Percentiles rank a stretch among this genome's conserved stretches.
Conservation (phyloP, 1,139 yeast species). For the Diutina pseudorugosa region DNA sequence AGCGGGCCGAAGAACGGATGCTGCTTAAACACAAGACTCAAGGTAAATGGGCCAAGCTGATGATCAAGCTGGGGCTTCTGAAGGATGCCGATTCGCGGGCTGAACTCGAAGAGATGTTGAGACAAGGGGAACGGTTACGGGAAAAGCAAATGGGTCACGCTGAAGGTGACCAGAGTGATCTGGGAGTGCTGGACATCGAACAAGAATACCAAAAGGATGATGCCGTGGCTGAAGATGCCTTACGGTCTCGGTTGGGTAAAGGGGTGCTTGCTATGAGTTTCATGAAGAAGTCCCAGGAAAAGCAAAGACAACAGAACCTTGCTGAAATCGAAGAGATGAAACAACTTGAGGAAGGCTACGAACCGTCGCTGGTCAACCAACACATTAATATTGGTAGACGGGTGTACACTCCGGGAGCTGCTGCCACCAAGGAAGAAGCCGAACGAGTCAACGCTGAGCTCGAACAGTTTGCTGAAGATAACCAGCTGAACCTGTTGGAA, state of each 20-base stretch:
- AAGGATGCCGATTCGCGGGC: slow-evolving; percentile 76
- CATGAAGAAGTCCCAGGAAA: slow-evolving; percentile 77
- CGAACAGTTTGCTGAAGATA: slow-evolving; percentile 6
- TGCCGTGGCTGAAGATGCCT: slow-evolving; percentile 17
- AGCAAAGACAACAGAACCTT: slow-evolving; percentile 43
- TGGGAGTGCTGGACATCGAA: slow-evolving; percentile 40
- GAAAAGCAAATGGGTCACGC: slow-evolving; percentile 62
- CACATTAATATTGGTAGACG: slow-evolving; percentile 68
- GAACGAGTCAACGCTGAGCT: slow-evolving; percentile 28
- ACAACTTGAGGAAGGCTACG: slow-evolving; percentile 19
- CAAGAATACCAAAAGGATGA: slow-evolving; percentile 27
- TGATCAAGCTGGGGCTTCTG: slow-evolving; percentile 83
- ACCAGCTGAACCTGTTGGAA: not conserved
- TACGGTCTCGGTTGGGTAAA: slow-evolving; percentile 46
- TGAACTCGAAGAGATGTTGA: slow-evolving; percentile 88
- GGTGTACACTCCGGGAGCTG: slow-evolving; percentile 63
- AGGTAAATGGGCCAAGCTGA: slow-evolving; percentile 81
- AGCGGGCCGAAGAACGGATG: slow-evolving; percentile 89
- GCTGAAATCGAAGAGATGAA: slow-evolving; percentile 40
- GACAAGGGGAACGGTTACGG: slow-evolving; percentile 72
- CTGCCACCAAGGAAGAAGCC: slow-evolving; percentile 29
- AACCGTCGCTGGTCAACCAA: slow-evolving; percentile 29
- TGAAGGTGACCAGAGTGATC: slow-evolving; percentile 41
- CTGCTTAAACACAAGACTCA: slow-evolving; percentile 79
- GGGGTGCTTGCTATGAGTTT: slow-evolving; percentile 92